phyloP scores from a whole-genome alignment of 768 basidiomycete genomes.

The Guyanaporus albipodus region DNA sequence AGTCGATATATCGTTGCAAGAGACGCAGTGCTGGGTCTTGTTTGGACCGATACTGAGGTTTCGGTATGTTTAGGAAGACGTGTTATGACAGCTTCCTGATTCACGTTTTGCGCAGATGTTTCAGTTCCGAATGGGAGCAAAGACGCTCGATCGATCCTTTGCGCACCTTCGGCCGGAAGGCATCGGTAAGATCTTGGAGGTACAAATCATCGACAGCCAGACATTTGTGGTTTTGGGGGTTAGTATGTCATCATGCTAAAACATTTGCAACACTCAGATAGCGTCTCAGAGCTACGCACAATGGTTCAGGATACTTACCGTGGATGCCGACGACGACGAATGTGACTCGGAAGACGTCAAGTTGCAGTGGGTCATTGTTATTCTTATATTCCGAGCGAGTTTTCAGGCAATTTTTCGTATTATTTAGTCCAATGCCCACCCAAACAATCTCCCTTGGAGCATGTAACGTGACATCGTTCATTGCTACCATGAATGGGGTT shows the following conservation, averaged over 20 bases:
- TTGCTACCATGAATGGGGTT: constrained; percentile 13
- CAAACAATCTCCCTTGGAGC: constrained; percentile 11
- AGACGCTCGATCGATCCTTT: not conserved
- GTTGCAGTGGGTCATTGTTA: constrained; percentile 17
- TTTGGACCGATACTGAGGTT: constrained; percentile 44
- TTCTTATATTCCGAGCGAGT: not conserved
- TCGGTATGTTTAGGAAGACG: constrained; percentile 13
- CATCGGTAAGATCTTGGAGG: constrained; percentile 18
- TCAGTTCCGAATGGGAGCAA: constrained; percentile 12
- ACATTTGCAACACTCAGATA: constrained; percentile 3
- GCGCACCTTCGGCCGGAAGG: constrained; percentile 17
- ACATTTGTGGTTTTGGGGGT: constrained; percentile 26
- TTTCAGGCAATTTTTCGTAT: constrained; percentile 4
- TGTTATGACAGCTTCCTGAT: not conserved
- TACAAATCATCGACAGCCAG: constrained; percentile 22
- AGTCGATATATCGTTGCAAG: constrained; percentile 19
- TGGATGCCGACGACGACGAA: constrained; percentile 9
- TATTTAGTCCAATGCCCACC: constrained; percentile 9
- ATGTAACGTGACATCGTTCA: not conserved
- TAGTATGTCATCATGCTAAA: not conserved
- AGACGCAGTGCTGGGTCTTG: constrained; percentile 37
- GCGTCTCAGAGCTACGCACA: constrained; percentile 8
- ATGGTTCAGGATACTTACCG: constrained; percentile 19
- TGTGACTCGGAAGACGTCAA: constrained; percentile 6
- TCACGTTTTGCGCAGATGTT: constrained; percentile 16